Conservation (phyloP, 345 rosid species). For the Laguncularia racemosa region DNA sequence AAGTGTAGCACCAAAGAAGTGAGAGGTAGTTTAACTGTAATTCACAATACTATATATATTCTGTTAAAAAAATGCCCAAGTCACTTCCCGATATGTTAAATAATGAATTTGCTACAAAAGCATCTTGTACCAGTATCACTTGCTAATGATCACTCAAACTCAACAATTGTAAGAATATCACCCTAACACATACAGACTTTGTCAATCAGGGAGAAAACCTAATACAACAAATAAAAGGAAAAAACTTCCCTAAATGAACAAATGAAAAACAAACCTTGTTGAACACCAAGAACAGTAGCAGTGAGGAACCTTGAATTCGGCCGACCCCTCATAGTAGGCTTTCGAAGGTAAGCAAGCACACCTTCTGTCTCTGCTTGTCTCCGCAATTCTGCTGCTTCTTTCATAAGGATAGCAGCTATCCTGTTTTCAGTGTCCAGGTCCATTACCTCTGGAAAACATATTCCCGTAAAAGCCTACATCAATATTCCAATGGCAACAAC, state of each 20-base stretch:
- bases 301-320: conserved; percentile 86
- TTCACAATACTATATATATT: no score
- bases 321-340: conserved; percentile 52
- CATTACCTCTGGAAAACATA: conserved; percentile 25
- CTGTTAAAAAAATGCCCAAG: no score
- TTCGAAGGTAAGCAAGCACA: conserved; percentile 60
- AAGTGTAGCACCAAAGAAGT: no score
- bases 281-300: conserved; percentile 89
- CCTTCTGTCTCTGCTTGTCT: conserved; percentile 78
- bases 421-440: conserved; percentile 89
- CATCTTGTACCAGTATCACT: no score
- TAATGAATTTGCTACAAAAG: no score
- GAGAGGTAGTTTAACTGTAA: no score
- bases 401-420: conserved; percentile 75
- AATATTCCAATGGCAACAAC: no score
- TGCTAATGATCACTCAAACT: no score
- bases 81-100: no score
- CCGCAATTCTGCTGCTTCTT: conserved; percentile 90
- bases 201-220: not conserved
- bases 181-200: no score
- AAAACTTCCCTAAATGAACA: not conserved
- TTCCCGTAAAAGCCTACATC: no score
- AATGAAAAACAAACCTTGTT: conserved; percentile 47
- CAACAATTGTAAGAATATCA: no score
- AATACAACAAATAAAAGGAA: not conserved